Conservation (phyloP, 176 grass and related monocot genomes). For the Dendrocalamus sinicus region DNA sequence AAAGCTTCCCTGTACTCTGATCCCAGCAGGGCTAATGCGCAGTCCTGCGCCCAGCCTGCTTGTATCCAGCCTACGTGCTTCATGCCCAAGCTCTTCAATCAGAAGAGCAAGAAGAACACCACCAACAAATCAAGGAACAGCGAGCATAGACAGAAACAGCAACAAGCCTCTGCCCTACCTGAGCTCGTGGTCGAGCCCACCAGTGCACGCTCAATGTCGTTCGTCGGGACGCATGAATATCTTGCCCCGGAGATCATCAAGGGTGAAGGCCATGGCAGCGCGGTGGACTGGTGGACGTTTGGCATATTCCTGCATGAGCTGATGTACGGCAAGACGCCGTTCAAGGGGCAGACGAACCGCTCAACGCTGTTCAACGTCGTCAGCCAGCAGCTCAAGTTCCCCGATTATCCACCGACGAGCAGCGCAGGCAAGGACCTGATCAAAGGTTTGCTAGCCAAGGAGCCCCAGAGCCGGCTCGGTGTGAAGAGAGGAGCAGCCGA, state of each 20-base stretch:
- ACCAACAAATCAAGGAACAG: not conserved
- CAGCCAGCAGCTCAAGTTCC: slow-evolving; percentile 71
- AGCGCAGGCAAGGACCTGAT: slow-evolving; percentile 62
- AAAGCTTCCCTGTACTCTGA: slow-evolving; percentile 41
- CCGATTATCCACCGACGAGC: slow-evolving; percentile 59
- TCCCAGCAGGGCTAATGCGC: slow-evolving; percentile 21
- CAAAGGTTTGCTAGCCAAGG: slow-evolving; percentile 63
- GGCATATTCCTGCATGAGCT: slow-evolving; percentile 78
- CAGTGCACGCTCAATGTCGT: slow-evolving; percentile 64
- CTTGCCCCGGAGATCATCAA: slow-evolving; percentile 76
- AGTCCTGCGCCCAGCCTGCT: slow-evolving; percentile 52
- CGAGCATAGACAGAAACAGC: slow-evolving; percentile 32
- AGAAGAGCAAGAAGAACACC: slow-evolving; percentile 55
- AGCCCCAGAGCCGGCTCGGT: slow-evolving; percentile 63
- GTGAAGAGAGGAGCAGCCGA: slow-evolving; percentile 66
- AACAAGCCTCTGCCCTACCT: slow-evolving; percentile 34
- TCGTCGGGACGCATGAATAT: slow-evolving; percentile 76
- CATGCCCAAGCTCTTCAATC: slow-evolving; percentile 65
- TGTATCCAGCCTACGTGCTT: slow-evolving; percentile 82
- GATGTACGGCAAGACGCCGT: slow-evolving; percentile 73
- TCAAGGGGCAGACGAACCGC: slow-evolving; percentile 73
- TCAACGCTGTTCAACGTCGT: slow-evolving; percentile 80
- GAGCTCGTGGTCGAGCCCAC: slow-evolving; percentile 75
- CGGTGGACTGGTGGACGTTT: slow-evolving; percentile 83
- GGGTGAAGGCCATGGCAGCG: slow-evolving; percentile 78